These are phyloP conservation scores for Exophiala alcalophila DNA, from an alignment of 2,329 filamentous ascomycete species.

Conservation along the genomic window DNA sequence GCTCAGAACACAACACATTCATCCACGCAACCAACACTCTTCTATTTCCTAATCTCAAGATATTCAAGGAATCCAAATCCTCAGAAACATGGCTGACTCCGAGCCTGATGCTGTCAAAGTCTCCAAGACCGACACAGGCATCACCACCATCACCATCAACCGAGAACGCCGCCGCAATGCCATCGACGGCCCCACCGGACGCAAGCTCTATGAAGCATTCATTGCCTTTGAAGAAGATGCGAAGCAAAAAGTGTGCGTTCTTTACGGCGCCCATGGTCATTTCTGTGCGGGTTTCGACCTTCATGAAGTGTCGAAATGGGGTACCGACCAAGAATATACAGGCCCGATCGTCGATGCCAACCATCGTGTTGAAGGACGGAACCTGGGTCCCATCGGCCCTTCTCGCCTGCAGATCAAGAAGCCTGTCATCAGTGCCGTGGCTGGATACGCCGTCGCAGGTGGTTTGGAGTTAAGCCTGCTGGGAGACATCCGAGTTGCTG, in stretches of 20 bases:
- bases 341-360: background rate
- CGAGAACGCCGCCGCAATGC: constrained; percentile 51
- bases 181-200: constrained; percentile 48
- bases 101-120: too few relatives aligned
- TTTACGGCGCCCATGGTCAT: constrained; percentile 46
- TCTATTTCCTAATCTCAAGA: too few relatives aligned
- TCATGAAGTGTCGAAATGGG: background rate
- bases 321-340: background rate
- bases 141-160: constrained; percentile 55
- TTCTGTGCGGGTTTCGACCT: constrained; percentile 57
- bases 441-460: constrained; percentile 54
- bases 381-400: constrained; percentile 51
- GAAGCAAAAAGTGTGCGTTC: constrained; percentile 52
- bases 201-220: constrained; percentile 48
- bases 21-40: too few relatives aligned
- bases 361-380: constrained; percentile 32
- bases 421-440: constrained; percentile 51
- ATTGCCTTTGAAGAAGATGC: constrained; percentile 50
- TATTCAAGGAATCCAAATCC: too few relatives aligned
- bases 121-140: constrained; percentile 24
- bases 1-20: too few relatives aligned
- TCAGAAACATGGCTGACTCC: too few relatives aligned
- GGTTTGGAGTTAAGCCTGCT: constrained; percentile 53
- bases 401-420: constrained; percentile 50
- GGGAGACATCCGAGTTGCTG: constrained; percentile 52